Conservation (phyloP, 2,329 filamentous ascomycete genomes). For the Fusarium sp. region DNA sequence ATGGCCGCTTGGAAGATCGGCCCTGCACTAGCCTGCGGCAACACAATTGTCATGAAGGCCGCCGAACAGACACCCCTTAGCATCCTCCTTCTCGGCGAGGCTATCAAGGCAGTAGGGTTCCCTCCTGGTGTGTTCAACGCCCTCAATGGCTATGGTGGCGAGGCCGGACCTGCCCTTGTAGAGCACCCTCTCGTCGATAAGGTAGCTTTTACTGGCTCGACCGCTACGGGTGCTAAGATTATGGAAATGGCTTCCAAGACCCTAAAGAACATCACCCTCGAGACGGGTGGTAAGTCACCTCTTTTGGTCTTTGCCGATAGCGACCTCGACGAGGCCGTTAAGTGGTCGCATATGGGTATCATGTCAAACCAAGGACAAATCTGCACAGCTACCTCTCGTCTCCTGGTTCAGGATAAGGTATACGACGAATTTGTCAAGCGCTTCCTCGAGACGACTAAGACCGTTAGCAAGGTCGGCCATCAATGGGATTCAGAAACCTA, state of each 20-base stretch:
- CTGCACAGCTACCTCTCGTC: constrained; percentile 80
- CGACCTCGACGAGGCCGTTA: constrained; percentile 78
- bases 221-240: constrained; percentile 75
- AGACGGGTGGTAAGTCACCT: constrained; percentile 82
- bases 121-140: constrained; percentile 80
- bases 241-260: constrained; percentile 83
- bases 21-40: constrained; percentile 76
- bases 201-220: constrained; percentile 83
- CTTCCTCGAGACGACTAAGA: constrained; percentile 78
- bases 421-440: constrained; percentile 84
- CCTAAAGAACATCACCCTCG: constrained; percentile 61
- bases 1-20: constrained; percentile 86
- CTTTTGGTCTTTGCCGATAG: constrained; percentile 82
- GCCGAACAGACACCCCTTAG: constrained; percentile 82
- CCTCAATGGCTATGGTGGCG: constrained; percentile 79
- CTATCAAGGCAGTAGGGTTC: constrained; percentile 81
- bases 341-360: constrained; percentile 78
- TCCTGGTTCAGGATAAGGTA: constrained; percentile 85
- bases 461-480: constrained; percentile 54
- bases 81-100: constrained; percentile 70
- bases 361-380: constrained; percentile 72
- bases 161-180: constrained; percentile 73
- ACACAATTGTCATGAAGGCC: constrained; percentile 78
- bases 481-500: constrained; percentile 54
- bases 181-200: constrained; percentile 76